Evolutionary conservation across 2,329 filamentous ascomycete species (phyloP), one percentile per base, ranked within the genome.

Genomic region (Cladosporium austrohemisphaericum): DNA sequence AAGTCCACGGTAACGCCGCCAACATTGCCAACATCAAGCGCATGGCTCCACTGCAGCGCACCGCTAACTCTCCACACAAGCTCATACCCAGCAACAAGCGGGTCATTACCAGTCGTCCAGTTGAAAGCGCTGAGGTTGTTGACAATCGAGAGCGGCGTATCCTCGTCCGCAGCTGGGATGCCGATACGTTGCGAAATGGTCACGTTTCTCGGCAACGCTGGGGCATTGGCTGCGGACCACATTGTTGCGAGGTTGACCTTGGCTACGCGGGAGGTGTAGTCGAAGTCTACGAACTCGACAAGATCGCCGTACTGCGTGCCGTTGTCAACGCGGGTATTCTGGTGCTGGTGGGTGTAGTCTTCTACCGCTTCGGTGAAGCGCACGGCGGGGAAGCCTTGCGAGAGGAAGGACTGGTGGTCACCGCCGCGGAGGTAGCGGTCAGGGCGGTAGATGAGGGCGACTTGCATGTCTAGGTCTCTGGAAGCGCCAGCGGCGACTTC

Each of bases 361-460:
- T 82, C 79, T 47, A 75, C 71, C 0, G 78, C 76, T 64, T 82
- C 79, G 0, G 77, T 80, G 68, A 78, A 80, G 2, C 79, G 71
- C 11, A 75, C 71, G 0, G 75, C 76, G 3, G 77, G 67, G 56
- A 76, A 81, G 3, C 78, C 78, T n/a, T 72, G 71, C 35, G 73
- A 64, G 10, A 82, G 71, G 60, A 81, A 81, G 0, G 75, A 70
- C 4, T 69, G 65, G 60, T 82, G 78, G 61, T 81, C 78, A 23
- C 78, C 78, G 29, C 78, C 76, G 3, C 78, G 70, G 4, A 80
- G 68, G 62, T 76, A 81, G 9, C 78, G 71, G 54, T 81, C 79
- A 0, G 76, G 67, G 2, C 78, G 72, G 61, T 81, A 80, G 36
- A 81, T 72, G 44, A 80, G 68, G 6, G 75, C 73, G 10, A 81